A percentile compares a stretch with the other conserved stretches of the same genome.
These are phyloP conservation scores for Termitomyces sp. DNA, from an alignment of 768 basidiomycete genomes.

Conservation along the genomic window DNA sequence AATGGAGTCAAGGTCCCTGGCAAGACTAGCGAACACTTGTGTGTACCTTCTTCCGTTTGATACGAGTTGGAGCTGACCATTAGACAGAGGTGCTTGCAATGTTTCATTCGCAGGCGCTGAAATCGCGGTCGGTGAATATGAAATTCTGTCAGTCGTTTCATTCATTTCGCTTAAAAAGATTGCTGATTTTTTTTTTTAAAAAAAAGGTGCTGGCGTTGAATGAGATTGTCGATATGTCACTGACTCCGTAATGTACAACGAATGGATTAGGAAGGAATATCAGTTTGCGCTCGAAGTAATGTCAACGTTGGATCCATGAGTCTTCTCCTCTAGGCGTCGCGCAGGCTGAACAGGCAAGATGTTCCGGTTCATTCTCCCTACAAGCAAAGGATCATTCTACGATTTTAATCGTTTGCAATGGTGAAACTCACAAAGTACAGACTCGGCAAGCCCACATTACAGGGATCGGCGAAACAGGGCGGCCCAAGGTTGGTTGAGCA, in stretches of 20 bases:
- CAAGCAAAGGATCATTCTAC: not conserved
- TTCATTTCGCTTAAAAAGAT: not conserved
- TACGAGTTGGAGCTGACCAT: conserved; percentile 1
- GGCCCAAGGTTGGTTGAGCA: not conserved
- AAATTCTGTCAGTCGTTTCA: conserved; percentile 40
- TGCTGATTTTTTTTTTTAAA: not conserved
- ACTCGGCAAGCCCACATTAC: conserved; percentile 51
- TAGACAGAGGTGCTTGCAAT: conserved; percentile 36
- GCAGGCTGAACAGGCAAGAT: conserved; percentile 64
- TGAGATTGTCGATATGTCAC: not conserved
- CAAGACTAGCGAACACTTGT: conserved; percentile 73
- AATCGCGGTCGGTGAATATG: conserved; percentile 36
- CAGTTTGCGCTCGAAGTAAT: not conserved
- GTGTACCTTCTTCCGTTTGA: conserved; percentile 15
- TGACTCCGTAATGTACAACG: conserved; percentile 4
- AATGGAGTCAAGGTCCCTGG: conserved; percentile 62
- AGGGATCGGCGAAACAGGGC: not conserved
- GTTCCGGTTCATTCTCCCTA: conserved; percentile 48
- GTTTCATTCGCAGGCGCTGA: conserved; percentile 46
- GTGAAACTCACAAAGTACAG: conserved; percentile 59
- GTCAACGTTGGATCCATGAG: conserved; percentile 7
- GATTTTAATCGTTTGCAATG: not conserved
- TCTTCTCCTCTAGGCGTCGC: conserved; percentile 42
- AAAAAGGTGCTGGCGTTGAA: conserved; percentile 37
- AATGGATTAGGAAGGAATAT: not conserved